Evolutionary conservation across 208 protist genomes (phyloP), one percentile per base, ranked within the genome.

Genomic region (Wallacemonas sp.): DNA sequence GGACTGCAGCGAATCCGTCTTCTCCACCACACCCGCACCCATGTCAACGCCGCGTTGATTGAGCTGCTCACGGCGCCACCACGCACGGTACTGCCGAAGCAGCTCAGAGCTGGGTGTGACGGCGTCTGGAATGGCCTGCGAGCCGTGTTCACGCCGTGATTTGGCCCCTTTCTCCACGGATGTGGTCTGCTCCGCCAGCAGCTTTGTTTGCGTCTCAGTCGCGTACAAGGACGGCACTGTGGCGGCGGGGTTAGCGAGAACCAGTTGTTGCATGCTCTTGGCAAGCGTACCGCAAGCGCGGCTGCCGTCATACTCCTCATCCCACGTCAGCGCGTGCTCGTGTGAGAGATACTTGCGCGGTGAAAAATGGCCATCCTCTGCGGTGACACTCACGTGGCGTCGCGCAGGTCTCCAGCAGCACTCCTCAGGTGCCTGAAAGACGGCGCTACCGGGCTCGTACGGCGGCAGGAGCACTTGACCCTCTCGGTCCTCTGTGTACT

Each of bases 41-140:
- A 26, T 19, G 24, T 34, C 6, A 19, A 26, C 3, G 6, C 2
- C 26, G 46, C 31, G 36, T 3, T 0, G 0, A 6, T 14, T 11
- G 17, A 39, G 8, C 28, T 27, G 24, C 51, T 58, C 51, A 31
- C 19, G 51, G 12, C 30, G 51, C 51, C 51, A 58, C 51, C 51
- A 58, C 30, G 15, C 9, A 14, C 51, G 51, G 27, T 58, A 58
- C 51, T 58, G 51, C 28, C n/a, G 17, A n/a, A 58, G 51, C 51
- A 58, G n/a, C 17, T 33, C 51, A 6, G 51, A 22, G 51, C 51
- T 58, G 17, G 51, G 51, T 8, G 51, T 58, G 28, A 39, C 15
- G 14, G 12, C 11, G 51, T 58, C 51, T 5, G 27, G 1, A 2
- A 27, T 26, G 51, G n/a, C 4, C 6, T 4, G 24, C 30, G 26